Evolutionary conservation across 345 rosid species (phyloP).

Genomic region (Angophora floribunda): DNA sequence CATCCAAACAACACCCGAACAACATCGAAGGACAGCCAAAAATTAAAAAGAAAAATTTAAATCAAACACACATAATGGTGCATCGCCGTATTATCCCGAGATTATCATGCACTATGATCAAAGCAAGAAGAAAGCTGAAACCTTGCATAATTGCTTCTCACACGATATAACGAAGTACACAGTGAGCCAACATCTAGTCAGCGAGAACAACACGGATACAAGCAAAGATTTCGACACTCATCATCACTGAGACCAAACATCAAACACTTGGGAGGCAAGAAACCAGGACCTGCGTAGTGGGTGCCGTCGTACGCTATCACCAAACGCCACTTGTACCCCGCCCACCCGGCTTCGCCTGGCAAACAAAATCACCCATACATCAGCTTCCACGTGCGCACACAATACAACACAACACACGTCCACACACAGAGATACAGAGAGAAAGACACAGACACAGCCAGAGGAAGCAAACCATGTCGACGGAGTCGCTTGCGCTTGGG

Average conservation of each 20-base stretch:
- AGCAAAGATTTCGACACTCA: not conserved
- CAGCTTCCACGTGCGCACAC: not conserved
- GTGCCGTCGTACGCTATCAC: slow-evolving; percentile 83
- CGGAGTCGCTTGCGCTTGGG: not conserved
- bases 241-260: not conserved
- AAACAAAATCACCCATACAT: not conserved
- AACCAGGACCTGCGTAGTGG: slow-evolving; percentile 43
- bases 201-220: not conserved
- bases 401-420: not conserved
- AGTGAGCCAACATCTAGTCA: not conserved
- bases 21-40: not conserved
- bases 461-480: not conserved
- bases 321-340: slow-evolving; percentile 69
- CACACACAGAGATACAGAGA: not conserved
- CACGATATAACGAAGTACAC: not conserved
- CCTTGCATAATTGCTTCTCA: not conserved
- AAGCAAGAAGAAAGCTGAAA: not conserved
- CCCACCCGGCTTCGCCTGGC: slow-evolving; percentile 7
- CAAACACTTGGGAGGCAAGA: not conserved
- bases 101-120: not conserved
- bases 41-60: not conserved
- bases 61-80: not conserved
- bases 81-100: not conserved
- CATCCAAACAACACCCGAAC: not conserved
- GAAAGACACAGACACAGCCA: not conserved